Evolutionary conservation across 148 eudicot genomes (phyloP).

Genomic region (Chenopodium berlandieri): DNA sequence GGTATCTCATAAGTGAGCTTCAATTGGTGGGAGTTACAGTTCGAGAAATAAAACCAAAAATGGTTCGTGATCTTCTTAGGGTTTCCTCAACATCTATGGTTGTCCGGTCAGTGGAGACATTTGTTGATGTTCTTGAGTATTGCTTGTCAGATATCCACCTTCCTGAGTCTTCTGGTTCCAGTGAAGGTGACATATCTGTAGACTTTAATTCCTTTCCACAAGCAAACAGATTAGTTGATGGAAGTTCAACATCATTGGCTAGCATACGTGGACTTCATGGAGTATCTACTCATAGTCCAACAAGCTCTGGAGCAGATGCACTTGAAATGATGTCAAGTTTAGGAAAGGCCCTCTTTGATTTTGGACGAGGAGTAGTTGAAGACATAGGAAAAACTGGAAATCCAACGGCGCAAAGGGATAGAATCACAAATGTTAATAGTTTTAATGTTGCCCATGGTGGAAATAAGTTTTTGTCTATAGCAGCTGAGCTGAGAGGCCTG

Average conservation of each 20-base stretch:
- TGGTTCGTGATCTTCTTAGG: slow-evolving; percentile 97
- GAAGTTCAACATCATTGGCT: slow-evolving; percentile 40
- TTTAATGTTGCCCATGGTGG: slow-evolving; percentile 35
- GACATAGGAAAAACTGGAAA: slow-evolving; percentile 85
- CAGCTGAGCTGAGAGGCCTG: slow-evolving; percentile 78
- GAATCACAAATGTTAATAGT: slow-evolving; percentile 31
- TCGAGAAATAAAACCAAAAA: slow-evolving; percentile 93
- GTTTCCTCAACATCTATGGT: slow-evolving; percentile 63
- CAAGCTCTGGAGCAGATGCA: slow-evolving; percentile 84
- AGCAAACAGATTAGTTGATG: slow-evolving; percentile 33
- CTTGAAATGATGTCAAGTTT: slow-evolving; percentile 84
- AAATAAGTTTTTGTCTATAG: slow-evolving; percentile 49
- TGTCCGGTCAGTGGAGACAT: slow-evolving; percentile 70
- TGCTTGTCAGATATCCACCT: slow-evolving; percentile 83
- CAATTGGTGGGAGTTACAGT: slow-evolving; percentile 75
- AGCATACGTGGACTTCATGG: slow-evolving; percentile 57
- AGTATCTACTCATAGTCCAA: slow-evolving; percentile 43
- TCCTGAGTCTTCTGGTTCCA: slow-evolving; percentile 34
- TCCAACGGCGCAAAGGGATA: slow-evolving; percentile 53
- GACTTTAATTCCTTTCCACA: slow-evolving; percentile 33
- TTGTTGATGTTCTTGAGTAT: slow-evolving; percentile 91
- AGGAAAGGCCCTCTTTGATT: slow-evolving; percentile 85
- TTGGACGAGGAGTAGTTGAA: slow-evolving; percentile 96
- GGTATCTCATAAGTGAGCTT: slow-evolving; percentile 93
- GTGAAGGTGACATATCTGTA: slow-evolving; percentile 27